phyloP scores from a whole-genome alignment of 805 yeast species.

The Starmerella riodocensis region DNA sequence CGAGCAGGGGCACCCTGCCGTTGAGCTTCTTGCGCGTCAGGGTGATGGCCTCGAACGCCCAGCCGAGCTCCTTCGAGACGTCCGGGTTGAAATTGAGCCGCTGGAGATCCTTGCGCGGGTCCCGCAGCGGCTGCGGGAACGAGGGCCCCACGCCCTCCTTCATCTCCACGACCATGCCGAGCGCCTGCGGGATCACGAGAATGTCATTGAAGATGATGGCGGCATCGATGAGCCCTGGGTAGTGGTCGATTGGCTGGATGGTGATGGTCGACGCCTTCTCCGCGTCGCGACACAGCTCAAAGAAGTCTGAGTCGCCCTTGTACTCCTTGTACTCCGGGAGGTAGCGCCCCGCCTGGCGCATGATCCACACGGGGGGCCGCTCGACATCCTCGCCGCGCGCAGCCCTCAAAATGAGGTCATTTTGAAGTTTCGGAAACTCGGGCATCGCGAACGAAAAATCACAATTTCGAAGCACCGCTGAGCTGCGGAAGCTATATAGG shows the following conservation, averaged over 20 bases:
- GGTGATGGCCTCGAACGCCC: conserved; percentile 93
- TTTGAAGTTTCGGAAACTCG: conserved; percentile 50
- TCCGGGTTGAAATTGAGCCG: conserved; percentile 43
- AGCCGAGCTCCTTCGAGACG: conserved; percentile 62
- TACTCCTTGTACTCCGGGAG: conserved; percentile 80
- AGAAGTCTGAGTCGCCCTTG: conserved; percentile 75
- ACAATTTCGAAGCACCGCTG: too few relatives aligned
- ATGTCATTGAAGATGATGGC: conserved; percentile 95
- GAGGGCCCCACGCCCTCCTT: conserved; percentile 89
- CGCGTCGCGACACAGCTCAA: conserved; percentile 89
- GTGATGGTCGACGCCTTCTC: conserved; percentile 89
- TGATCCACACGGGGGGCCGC: conserved; percentile 73
- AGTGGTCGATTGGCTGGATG: conserved; percentile 87
- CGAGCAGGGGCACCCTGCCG: conserved; percentile 88
- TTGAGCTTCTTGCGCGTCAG: conserved; percentile 71
- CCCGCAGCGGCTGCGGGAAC: conserved; percentile 76
- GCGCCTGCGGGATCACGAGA: conserved; percentile 91
- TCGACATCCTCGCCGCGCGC: conserved; percentile 84
- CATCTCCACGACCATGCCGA: conserved; percentile 94
- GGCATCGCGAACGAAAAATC: too few relatives aligned
- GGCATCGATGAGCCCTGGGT: conserved; percentile 80
- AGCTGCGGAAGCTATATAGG: too few relatives aligned
- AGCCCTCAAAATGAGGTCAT: conserved; percentile 83
- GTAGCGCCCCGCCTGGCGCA: conserved; percentile 24
- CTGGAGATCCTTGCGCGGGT: conserved; percentile 46